These are phyloP conservation scores for Stagonosporopsis tanaceti DNA, from an alignment of 2,329 filamentous ascomycete species.

Conservation along the genomic window DNA sequence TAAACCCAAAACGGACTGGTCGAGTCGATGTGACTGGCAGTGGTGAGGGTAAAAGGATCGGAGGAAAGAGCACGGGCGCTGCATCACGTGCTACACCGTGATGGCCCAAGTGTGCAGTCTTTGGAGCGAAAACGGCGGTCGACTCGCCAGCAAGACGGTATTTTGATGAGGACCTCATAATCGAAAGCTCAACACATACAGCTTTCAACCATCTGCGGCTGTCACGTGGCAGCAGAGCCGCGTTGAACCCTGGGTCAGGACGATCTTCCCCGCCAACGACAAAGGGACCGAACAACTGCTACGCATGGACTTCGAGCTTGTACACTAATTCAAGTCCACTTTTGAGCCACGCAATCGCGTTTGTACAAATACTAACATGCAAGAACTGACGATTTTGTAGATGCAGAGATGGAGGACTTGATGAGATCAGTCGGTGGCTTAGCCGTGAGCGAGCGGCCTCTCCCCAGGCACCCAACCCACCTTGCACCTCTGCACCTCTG, in stretches of 20 bases:
- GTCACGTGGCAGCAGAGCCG: slow-evolving; percentile 16
- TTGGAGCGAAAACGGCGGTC: neutral
- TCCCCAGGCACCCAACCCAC: slow-evolving; percentile 13
- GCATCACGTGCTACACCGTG: slow-evolving; percentile 6
- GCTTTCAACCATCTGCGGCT: neutral
- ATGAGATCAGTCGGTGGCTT: slow-evolving; percentile 32
- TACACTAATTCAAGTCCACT: slow-evolving; percentile 27
- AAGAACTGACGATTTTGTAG: slow-evolving; percentile 31
- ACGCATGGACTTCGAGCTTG: slow-evolving; percentile 36
- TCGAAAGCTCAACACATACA: neutral
- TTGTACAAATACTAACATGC: slow-evolving; percentile 37
- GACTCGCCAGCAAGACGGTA: neutral
- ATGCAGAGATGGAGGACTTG: slow-evolving; percentile 28
- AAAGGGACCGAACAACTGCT: slow-evolving; percentile 33
- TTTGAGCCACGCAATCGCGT: slow-evolving; percentile 28
- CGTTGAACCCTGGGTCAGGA: neutral
- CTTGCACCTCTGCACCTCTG: slow-evolving; percentile 7
- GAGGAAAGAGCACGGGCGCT: neutral
- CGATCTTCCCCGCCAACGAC: slow-evolving; percentile 18
- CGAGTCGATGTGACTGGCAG: neutral
- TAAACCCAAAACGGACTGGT: neutral
- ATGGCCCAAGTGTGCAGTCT: neutral
- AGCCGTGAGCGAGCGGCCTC: slow-evolving; percentile 38
- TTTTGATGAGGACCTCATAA: neutral
- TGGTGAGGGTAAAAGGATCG: neutral